Percentiles rank a stretch among this genome's conserved stretches.
Conservation (phyloP, 2,329 filamentous ascomycete species). For the Fusarium sp. region DNA sequence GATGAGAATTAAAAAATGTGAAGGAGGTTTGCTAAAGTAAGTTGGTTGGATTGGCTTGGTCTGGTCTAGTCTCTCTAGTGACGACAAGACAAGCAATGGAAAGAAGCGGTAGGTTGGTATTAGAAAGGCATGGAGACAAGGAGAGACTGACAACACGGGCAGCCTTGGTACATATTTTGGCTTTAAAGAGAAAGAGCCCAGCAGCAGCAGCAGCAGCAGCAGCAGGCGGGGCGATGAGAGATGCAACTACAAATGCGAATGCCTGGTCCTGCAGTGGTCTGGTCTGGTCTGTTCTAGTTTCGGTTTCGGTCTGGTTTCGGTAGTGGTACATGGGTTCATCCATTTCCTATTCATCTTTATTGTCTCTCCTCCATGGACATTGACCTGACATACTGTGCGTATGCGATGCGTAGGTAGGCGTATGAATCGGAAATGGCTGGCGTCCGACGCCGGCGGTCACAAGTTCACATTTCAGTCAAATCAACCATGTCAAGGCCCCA, state of each 20-base stretch:
- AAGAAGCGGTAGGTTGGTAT: constrained; percentile 23
- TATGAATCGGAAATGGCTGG: constrained; percentile 31
- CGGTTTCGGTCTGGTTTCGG: constrained; percentile 24
- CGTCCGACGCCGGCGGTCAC: constrained; percentile 42
- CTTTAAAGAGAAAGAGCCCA: background rate
- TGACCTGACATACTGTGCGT: background rate
- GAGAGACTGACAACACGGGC: constrained; percentile 17
- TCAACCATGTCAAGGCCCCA: constrained; percentile 20
- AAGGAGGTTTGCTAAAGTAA: constrained; percentile 15
- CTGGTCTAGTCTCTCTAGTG: constrained; percentile 10
- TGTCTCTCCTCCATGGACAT: background rate
- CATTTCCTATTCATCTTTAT: constrained; percentile 8
- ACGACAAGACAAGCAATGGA: constrained; percentile 20
- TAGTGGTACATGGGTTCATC: constrained; percentile 20
- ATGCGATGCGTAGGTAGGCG: background rate
- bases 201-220: background rate
- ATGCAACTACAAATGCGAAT: background rate
- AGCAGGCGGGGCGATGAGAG: constrained; percentile 13
- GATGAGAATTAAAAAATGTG: constrained; percentile 21
- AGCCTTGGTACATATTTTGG: constrained; percentile 33
- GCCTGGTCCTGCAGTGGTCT: constrained; percentile 1
- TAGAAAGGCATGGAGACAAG: background rate
- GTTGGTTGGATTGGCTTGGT: constrained; percentile 8
- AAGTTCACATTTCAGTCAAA: constrained; percentile 41
- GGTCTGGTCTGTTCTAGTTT: background rate